phyloP scores from a whole-genome alignment of 1,284 basidiomycete genomes.

The Mycena citricolor region DNA sequence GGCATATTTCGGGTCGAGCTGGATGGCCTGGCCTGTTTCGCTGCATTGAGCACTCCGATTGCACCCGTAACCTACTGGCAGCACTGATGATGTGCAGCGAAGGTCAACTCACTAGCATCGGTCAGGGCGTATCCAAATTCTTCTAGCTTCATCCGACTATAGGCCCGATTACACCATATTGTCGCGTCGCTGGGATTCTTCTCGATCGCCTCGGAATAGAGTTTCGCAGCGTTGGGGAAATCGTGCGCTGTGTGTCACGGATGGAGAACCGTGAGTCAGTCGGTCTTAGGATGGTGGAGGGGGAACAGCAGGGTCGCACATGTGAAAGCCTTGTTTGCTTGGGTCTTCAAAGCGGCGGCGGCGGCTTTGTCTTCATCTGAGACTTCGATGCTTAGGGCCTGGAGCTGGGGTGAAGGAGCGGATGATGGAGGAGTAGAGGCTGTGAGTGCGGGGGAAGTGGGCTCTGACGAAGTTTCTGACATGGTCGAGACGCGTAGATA shows the following conservation, averaged over 20 bases:
- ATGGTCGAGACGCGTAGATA: conserved; percentile 33
- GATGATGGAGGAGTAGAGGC: conserved; percentile 53
- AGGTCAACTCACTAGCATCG: conserved; percentile 66
- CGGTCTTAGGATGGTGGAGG: background rate
- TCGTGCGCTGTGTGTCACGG: conserved; percentile 36
- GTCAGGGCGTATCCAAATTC: conserved; percentile 81
- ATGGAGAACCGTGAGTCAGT: background rate
- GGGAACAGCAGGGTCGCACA: conserved; percentile 43
- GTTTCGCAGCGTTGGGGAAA: conserved; percentile 61
- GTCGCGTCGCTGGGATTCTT: conserved; percentile 78
- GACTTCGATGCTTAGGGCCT: conserved; percentile 44
- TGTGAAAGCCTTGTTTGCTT: conserved; percentile 86
- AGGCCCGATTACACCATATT: conserved; percentile 79
- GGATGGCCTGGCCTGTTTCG: conserved; percentile 84
- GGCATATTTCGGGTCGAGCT: conserved; percentile 86
- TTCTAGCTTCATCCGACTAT: conserved; percentile 76
- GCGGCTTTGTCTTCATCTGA: conserved; percentile 69
- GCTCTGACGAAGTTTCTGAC: conserved; percentile 43
- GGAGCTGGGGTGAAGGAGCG: conserved; percentile 55
- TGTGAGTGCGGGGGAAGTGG: conserved; percentile 43
- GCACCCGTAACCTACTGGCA: conserved; percentile 1
- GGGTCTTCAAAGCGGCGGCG: conserved; percentile 72
- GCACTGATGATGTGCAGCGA: conserved; percentile 10
- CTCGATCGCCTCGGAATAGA: conserved; percentile 79
- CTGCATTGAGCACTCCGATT: no score